phyloP scores from a whole-genome alignment of 768 basidiomycete species.

The Trametopsis cervina region DNA sequence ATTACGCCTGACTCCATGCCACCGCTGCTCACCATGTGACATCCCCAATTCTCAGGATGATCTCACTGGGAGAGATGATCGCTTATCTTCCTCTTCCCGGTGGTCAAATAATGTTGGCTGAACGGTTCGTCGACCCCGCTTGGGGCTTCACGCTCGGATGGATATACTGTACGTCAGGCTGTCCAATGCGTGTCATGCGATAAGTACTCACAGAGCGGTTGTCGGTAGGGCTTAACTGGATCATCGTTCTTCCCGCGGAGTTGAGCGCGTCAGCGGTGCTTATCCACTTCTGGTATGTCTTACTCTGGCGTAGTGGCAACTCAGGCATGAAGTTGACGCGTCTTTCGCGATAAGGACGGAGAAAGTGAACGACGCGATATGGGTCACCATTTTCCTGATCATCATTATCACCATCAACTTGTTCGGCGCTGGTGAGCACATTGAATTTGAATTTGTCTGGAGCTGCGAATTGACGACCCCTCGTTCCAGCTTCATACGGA shows the following conservation, averaged over 20 bases:
- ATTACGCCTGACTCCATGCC: background rate
- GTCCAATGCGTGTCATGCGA: background rate
- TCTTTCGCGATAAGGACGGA: constrained; percentile 19
- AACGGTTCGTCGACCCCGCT: constrained; percentile 75
- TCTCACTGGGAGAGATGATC: constrained; percentile 70
- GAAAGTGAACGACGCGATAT: constrained; percentile 59
- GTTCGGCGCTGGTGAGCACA: constrained; percentile 50
- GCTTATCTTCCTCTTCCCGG: constrained; percentile 75
- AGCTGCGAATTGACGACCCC: constrained; percentile 1
- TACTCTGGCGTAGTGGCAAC: no score
- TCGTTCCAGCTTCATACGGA: constrained; percentile 55
- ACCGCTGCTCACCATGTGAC: constrained; percentile 1
- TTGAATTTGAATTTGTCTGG: background rate
- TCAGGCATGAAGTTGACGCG: no score
- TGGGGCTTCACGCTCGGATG: constrained; percentile 50
- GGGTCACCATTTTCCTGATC: constrained; percentile 72
- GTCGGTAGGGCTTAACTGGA: constrained; percentile 44
- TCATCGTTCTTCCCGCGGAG: constrained; percentile 64
- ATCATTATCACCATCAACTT: constrained; percentile 74
- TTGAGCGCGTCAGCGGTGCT: constrained; percentile 70
- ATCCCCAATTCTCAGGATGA: constrained; percentile 29
- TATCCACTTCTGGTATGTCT: constrained; percentile 52
- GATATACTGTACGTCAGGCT: constrained; percentile 43
- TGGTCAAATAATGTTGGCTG: constrained; percentile 74
- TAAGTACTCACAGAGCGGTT: background rate